These are phyloP conservation scores for Trametes sanguinea DNA, from an alignment of 768 basidiomycete species.

Conservation along the genomic window DNA sequence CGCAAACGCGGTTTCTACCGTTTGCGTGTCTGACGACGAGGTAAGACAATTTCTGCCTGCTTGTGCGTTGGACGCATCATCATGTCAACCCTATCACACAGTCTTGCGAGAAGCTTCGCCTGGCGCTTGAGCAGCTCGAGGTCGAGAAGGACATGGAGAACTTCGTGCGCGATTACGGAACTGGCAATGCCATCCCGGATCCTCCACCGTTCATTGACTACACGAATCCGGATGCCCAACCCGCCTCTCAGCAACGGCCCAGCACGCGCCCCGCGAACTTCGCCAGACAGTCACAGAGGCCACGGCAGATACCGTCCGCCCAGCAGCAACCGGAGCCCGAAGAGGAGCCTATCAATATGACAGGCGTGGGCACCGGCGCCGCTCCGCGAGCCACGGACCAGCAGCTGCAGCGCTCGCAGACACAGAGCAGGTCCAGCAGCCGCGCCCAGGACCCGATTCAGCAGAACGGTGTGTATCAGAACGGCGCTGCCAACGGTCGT, in stretches of 20 bases:
- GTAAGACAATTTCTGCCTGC: constrained; percentile 42
- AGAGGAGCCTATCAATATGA: constrained; percentile 53
- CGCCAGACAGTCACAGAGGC: constrained; percentile 42
- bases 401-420: constrained; percentile 34
- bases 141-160: constrained; percentile 84
- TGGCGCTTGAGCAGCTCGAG: constrained; percentile 87
- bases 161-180: constrained; percentile 88
- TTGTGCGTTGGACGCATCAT: not conserved
- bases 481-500: constrained; percentile 15
- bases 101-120: constrained; percentile 90
- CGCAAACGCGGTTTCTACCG: constrained; percentile 94
- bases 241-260: constrained; percentile 57
- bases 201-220: constrained; percentile 87
- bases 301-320: constrained; percentile 33
- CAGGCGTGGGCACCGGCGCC: constrained; percentile 73
- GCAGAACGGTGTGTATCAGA: constrained; percentile 16
- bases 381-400: constrained; percentile 39
- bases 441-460: constrained; percentile 13
- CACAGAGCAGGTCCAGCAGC: constrained; percentile 33
- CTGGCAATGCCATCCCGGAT: constrained; percentile 86
- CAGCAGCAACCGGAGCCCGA: constrained; percentile 42
- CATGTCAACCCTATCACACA: constrained; percentile 33
- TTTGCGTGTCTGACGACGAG: constrained; percentile 95
- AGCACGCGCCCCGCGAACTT: constrained; percentile 62
- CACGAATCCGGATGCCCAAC: constrained; percentile 62